Conservation (phyloP, 148 eudicot genomes). For the Diospyros lotus region DNA sequence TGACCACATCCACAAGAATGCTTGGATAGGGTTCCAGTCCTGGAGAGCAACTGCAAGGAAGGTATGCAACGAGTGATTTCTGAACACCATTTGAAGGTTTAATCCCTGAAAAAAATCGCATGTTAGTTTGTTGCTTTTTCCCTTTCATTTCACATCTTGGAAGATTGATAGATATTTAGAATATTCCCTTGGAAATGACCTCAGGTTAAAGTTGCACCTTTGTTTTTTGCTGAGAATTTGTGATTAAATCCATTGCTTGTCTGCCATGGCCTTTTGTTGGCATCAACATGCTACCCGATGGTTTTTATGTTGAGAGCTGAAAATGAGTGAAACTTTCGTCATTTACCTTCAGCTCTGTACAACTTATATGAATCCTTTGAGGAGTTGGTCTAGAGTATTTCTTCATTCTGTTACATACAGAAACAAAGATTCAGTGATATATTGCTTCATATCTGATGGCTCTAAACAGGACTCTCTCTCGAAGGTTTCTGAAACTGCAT, state of each 20-base stretch:
- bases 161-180: no score
- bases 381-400: neutral
- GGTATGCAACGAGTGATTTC: slow-evolving; percentile 27
- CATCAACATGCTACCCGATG: neutral
- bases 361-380: neutral
- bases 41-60: slow-evolving; percentile 84
- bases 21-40: slow-evolving; percentile 98
- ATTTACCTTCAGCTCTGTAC: neutral
- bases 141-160: neutral
- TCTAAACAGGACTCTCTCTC: slow-evolving; percentile 68
- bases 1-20: slow-evolving; percentile 83
- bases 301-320: neutral
- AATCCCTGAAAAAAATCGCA: neutral
- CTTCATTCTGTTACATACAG: slow-evolving; percentile 1
- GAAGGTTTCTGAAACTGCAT: slow-evolving; percentile 53
- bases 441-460: slow-evolving; percentile 14
- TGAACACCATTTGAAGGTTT: neutral
- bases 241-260: neutral
- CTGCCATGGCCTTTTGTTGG: neutral
- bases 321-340: slow-evolving; percentile 1
- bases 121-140: neutral
- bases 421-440: no score
- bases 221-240: neutral
- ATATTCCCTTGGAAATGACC: neutral
- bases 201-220: neutral